Percentiles rank a stretch among this genome's conserved stretches.
These are phyloP conservation scores for Cucurbita pepo DNA, from an alignment of 306 rosid genomes.

Conservation along the genomic window DNA sequence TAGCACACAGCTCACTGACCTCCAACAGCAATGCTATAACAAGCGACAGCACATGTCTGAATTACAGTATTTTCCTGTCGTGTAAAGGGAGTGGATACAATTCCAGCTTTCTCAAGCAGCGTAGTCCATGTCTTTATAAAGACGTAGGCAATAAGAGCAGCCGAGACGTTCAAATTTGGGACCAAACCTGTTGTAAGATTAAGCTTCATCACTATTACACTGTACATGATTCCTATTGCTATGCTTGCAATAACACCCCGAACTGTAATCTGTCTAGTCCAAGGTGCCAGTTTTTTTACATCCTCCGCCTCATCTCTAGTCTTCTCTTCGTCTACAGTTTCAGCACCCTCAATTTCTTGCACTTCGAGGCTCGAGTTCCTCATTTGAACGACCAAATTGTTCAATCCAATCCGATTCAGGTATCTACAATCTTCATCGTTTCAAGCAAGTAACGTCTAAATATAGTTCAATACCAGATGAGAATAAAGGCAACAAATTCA, in stretches of 20 bases:
- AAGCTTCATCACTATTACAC: conserved; percentile 79
- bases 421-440: background rate
- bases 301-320: conserved; percentile 29
- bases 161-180: conserved; percentile 93
- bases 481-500: background rate
- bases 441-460: background rate
- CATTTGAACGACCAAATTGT: conserved; percentile 21
- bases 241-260: conserved; percentile 65
- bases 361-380: conserved; percentile 14
- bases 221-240: conserved; percentile 56
- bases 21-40: conserved; percentile 91
- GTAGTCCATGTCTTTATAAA: conserved; percentile 68
- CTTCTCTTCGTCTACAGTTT: conserved; percentile 23
- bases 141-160: conserved; percentile 90
- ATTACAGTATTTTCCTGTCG: conserved; percentile 85
- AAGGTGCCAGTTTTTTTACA: conserved; percentile 37
- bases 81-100: conserved; percentile 67
- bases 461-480: background rate
- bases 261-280: conserved; percentile 64
- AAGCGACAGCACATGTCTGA: conserved; percentile 96
- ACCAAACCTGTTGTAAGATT: conserved; percentile 94
- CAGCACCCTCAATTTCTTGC: conserved; percentile 31
- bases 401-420: background rate
- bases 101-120: conserved; percentile 61
- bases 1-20: conserved; percentile 26